Evolutionary conservation across 305 asterid species (phyloP).

Genomic region (Striga hermonthica): DNA sequence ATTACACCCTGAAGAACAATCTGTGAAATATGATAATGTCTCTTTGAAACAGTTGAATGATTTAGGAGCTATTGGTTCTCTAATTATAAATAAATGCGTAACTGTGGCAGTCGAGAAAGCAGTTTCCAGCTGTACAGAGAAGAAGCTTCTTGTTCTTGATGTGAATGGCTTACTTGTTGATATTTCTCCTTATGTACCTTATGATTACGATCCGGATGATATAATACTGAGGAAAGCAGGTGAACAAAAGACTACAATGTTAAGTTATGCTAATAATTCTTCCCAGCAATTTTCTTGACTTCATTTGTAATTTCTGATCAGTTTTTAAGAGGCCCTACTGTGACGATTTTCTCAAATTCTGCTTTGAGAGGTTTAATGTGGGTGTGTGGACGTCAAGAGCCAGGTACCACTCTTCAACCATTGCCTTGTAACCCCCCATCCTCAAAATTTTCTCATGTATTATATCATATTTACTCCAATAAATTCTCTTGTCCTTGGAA

Average conservation of each 20-base stretch:
- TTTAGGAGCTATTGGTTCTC: slow-evolving; percentile 29
- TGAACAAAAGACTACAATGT: slow-evolving; percentile 33
- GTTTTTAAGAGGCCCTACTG: slow-evolving; percentile 83
- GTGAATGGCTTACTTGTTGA: slow-evolving; percentile 81
- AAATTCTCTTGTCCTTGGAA: not conserved
- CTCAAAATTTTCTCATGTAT: too few relatives aligned
- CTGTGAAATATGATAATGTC: slow-evolving; percentile 25
- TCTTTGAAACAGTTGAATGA: slow-evolving; percentile 28
- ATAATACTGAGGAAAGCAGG: slow-evolving; percentile 68
- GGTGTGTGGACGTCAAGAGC: slow-evolving; percentile 89
- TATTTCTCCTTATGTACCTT: slow-evolving; percentile 49
- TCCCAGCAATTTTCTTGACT: slow-evolving; percentile 34
- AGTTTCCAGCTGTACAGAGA: slow-evolving; percentile 27
- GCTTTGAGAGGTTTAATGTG: slow-evolving; percentile 72
- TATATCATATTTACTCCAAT: too few relatives aligned
- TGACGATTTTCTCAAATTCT: slow-evolving; percentile 77
- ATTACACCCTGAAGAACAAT: slow-evolving; percentile 29
- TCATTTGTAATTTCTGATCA: slow-evolving; percentile 37
- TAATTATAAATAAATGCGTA: slow-evolving; percentile 28
- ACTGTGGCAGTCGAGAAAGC: slow-evolving; percentile 28
- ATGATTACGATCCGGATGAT: slow-evolving; percentile 47
- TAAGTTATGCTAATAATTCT: slow-evolving; percentile 26
- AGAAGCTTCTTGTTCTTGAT: slow-evolving; percentile 92
- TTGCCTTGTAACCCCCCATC: too few relatives aligned
- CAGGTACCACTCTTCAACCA: slow-evolving; percentile 51